Evolutionary conservation across 306 rosid genomes (phyloP).

Genomic region (Cajanus cajan): DNA sequence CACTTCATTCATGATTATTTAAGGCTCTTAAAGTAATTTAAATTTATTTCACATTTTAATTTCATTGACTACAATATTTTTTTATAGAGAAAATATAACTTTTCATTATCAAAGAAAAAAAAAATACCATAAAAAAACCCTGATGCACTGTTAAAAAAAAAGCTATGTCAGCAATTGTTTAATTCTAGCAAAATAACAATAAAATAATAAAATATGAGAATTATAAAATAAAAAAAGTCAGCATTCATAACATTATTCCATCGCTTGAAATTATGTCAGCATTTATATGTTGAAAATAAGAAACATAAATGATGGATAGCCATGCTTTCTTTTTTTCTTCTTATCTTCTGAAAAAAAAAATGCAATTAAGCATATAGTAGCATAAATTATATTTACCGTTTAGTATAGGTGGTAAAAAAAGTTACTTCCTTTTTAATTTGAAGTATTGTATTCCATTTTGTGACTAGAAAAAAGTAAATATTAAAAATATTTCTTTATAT

Average conservation of each 20-base stretch:
- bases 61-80: not conserved
- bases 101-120: not conserved
- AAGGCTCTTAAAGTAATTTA: not conserved
- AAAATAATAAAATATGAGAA: too few species aligned
- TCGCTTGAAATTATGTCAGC: not conserved
- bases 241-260: not conserved
- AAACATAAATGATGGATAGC: too few species aligned
- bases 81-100: not conserved
- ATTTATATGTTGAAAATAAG: too few species aligned
- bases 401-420: too few species aligned
- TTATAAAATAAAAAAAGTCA: not conserved
- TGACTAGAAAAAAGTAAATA: too few species aligned
- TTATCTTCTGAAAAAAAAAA: too few species aligned
- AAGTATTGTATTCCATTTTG: too few species aligned
- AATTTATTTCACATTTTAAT: not conserved
- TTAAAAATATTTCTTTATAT: too few species aligned
- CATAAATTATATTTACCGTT: too few species aligned
- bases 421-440: too few species aligned
- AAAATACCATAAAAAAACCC: not conserved
- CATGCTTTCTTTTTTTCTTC: too few species aligned
- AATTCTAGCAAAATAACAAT: not conserved
- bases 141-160: not conserved
- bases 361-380: too few species aligned
- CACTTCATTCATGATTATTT: not conserved
- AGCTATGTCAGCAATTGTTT: not conserved